Base-by-base conservation (phyloP, 1,139 yeast species). In the Kodamaea derodonti region DNA sequence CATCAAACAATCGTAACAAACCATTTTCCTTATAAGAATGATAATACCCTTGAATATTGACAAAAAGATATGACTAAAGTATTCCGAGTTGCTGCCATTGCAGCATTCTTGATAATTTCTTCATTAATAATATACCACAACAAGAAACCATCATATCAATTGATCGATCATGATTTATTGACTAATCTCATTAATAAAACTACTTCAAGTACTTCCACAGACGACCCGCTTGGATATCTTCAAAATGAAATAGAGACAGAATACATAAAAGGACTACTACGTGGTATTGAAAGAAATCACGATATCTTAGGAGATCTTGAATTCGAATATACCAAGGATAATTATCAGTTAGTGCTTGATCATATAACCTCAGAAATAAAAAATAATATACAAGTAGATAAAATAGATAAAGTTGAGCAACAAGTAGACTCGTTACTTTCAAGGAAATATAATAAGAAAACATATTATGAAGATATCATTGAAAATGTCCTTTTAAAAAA, bases 401-500 rank as follows among this genome's bases (percentile, higher is more conserved):
- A 32, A 10, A 9, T 16, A n/a, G 17, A 12, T 18, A 7, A 7
- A 6, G 9, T 7, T 18, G 22, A 18, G 9, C 9, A 18, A 18
- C 6, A 18, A 18, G 9, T 18, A 7, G 9, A 18, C 6, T 7
- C 6, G 6, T 7, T 18, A 18, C 22, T 18, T 7, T 18, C 22
- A 18, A 7, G 32, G 4, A 37, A 36, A 23, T 44, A 38, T 30
- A 32, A 35, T 31, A 38, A 35, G 12, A 34, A 34, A 23, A 29
- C 39, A 1, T 41, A 40, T 29, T 45, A 32, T 24, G 44, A 40
- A 18, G 40, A 37, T 23, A 18, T 43, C 17, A 27, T 41, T 18
- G 48, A 41, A 23, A 30, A 24, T 4, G 31, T 43, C 14, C 37
- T 41, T 14, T 15, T 41, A 20, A 34, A 34, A n/a, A 38, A 41